Evolutionary conservation across 2,329 filamentous ascomycete species (phyloP), one percentile per base, ranked within the genome.

Genomic region (Cryphonectria naterciae): DNA sequence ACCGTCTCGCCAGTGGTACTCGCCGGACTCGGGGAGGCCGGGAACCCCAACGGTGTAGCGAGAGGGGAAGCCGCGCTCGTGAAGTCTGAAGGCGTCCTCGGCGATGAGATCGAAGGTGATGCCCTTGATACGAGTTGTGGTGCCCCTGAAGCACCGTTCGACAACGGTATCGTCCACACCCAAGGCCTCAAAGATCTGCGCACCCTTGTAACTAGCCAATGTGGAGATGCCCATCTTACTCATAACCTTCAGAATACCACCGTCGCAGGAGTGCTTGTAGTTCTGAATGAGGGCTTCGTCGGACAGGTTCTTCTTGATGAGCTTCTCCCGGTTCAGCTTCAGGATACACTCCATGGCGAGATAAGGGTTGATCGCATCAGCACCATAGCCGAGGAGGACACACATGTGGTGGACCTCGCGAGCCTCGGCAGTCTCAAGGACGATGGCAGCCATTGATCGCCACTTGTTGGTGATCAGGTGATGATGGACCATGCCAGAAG

Each of bases 211-310:
- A 75, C 92, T 95, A 78, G 95, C 94, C 62, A 98, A 86, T 43
- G 95, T 98, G 8, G 95, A 98, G 74, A 98, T 98, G 85, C 95
- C 95, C 95, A 98, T 98, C 87, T 98, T 98, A 81, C 92, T 96
- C 95, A 98, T 98, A 80, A 98, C 95, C 83, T 98, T 98, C 74
- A 98, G 86, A 74, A 98, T 97, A 84, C 95, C 95, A 78, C 95
- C 95, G 76, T 98, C 95, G 77, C 93, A 95, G 73, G 95, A 98
- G 81, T 97, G 93, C 84, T 97, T 97, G 87, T 98, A 98, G 85
- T 98, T 98, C 77, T 92, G 90, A 75, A 98, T 95, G 70, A 98
- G 89, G 77, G 91, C 88, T 73, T 97, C 91, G 71, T 96, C 89
- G 28, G 87, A 88, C 60, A 97, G 85, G 81, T 96, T 92, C 87